Base-by-base conservation (phyloP, 345 rosid genomes). In the Camelina neglecta region DNA sequence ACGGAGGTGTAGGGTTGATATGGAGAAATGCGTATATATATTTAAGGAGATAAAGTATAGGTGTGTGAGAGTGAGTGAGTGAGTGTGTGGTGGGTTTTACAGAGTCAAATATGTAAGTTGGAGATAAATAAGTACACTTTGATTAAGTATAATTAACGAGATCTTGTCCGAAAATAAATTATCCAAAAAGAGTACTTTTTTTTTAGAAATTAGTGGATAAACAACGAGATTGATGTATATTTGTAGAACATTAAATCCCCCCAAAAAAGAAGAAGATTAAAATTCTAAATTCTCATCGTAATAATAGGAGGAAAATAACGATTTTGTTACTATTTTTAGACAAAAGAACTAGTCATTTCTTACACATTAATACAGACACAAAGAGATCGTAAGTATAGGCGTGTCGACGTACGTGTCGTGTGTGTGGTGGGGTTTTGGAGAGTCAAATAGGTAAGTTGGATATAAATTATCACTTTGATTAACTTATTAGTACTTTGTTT, bases 31-130 rank as follows among this genome's bases (percentile, higher is more conserved):
- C 31, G 39, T 38, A 36, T 53, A 70, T 56, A 71, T 31, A 71
- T 56, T 57, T 10, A 41, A 13, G 65, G 23, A 56, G 47, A 44
- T 36, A 71, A 71, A 48, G 38, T 36, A 36, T 47, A 64, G 50
- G 26, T 21, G 63, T 51, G 24, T 60, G 42, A n/a, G 80, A n/a
- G 80, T 56, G 31, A 75, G 26, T 24, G 26, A 29, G 65, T 76
- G 65, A 62, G 75, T 70, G 71, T 76, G 80, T 76, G 75, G 75
- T 70, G 71, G 72, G 61, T 63, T 77, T 77, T 77, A 63, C 75
- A 77, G 44, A 76, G 80, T 77, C 80, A 71, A 77, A 75, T 55
- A 4, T 56, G 44, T 63, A 77, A 64, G 80, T 70, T 77, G 54
- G 75, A 70, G 72, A 77, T 11, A 64, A 77, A 23, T 47, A 21